Percentiles rank a stretch among this genome's conserved stretches.
Conservation (phyloP, 179 eudicot genomes). For the Camellia oleifera region DNA sequence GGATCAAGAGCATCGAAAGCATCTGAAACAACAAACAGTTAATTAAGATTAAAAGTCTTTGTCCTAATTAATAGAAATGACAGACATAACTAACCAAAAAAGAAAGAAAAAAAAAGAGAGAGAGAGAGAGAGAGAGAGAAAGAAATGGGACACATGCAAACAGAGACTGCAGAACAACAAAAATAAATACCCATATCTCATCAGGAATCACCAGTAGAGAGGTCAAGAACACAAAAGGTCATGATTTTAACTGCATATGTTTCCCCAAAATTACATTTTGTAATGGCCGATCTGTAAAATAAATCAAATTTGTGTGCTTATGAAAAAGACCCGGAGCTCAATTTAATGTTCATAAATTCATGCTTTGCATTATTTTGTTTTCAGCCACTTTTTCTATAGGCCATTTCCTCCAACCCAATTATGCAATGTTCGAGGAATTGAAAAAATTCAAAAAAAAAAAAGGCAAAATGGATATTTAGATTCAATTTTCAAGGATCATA, state of each 20-base stretch:
- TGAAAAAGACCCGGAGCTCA: background rate
- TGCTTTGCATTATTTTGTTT: background rate
- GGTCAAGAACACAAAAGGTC: background rate
- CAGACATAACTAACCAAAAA: background rate
- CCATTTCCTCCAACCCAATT: background rate
- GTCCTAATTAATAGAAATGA: background rate
- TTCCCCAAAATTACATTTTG: background rate
- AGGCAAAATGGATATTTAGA: background rate
- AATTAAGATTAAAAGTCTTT: background rate
- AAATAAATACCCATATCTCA: background rate
- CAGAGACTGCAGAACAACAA: background rate
- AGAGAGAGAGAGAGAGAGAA: too few species aligned
- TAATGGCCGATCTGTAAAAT: background rate
- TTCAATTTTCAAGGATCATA: background rate
- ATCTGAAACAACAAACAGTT: constrained; percentile 33
- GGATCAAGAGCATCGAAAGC: constrained; percentile 63
- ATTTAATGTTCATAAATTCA: background rate
- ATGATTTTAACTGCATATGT: background rate
- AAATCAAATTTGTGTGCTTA: background rate
- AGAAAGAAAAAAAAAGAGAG: too few species aligned
- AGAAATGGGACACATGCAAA: background rate
- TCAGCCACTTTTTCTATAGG: background rate
- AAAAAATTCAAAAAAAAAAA: background rate
- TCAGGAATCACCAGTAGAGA: background rate
- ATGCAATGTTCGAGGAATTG: background rate